Conservation (phyloP, 2,329 filamentous ascomycete genomes). For the Diaporthe sp. region DNA sequence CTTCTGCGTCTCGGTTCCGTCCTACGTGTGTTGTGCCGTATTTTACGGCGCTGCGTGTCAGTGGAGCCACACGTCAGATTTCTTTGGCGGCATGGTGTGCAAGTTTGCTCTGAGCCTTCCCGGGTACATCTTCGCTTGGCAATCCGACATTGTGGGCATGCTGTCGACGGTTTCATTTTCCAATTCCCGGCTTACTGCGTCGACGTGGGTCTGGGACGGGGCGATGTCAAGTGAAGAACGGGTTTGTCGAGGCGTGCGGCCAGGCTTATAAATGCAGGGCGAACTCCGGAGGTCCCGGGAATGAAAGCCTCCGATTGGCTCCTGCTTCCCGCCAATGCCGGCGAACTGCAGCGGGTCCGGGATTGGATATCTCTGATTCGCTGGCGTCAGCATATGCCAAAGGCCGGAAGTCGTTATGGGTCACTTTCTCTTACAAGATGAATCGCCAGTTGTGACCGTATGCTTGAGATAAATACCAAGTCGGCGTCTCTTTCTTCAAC, state of each 20-base stretch:
- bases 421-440: no score
- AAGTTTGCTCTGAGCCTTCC: background rate
- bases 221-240: background rate
- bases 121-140: background rate
- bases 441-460: background rate
- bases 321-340: background rate
- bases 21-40: background rate
- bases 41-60: background rate
- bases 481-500: background rate
- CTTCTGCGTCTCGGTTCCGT: background rate
- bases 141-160: constrained; percentile 2
- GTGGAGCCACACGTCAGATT: background rate
- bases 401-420: background rate
- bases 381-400: background rate
- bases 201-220: background rate
- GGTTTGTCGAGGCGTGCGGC: background rate
- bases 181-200: background rate
- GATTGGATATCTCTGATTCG: background rate
- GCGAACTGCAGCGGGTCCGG: background rate
- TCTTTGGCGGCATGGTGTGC: background rate
- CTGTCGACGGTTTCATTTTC: background rate
- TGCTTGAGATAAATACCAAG: background rate
- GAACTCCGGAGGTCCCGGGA: background rate
- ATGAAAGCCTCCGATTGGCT: background rate
- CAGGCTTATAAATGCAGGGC: background rate